Conservation (phyloP, 2,329 filamentous ascomycete genomes). For the Coniosporium uncinatum region DNA sequence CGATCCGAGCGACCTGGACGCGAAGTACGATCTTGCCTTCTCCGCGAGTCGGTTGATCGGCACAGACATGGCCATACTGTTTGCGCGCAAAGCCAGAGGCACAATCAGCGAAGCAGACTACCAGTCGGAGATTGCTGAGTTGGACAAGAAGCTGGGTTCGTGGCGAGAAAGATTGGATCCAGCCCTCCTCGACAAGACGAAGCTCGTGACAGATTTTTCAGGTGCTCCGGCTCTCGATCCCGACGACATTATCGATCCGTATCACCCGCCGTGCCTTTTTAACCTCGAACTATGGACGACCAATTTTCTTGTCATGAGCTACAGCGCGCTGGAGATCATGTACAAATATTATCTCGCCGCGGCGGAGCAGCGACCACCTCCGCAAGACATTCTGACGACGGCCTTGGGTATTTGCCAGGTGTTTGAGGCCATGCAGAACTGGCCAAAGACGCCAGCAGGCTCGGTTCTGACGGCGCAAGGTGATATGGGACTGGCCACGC, state of each 20-base stretch:
- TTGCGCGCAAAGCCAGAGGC: conserved; percentile 60
- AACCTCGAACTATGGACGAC: conserved; percentile 65
- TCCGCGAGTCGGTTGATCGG: conserved; percentile 67
- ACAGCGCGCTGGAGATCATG: conserved; percentile 75
- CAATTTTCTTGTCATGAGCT: conserved; percentile 72
- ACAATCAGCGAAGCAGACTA: conserved; percentile 63
- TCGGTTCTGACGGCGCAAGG: conserved; percentile 69
- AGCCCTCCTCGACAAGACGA: conserved; percentile 52
- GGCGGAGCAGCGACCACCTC: conserved; percentile 38
- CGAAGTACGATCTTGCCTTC: conserved; percentile 62
- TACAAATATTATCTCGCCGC: conserved; percentile 68
- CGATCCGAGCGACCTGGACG: conserved; percentile 57
- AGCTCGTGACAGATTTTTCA: conserved; percentile 59
- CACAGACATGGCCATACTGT: conserved; percentile 74
- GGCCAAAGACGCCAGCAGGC: conserved; percentile 58
- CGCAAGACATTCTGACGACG: conserved; percentile 50
- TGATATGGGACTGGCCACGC: conserved; percentile 65
- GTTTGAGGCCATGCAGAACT: conserved; percentile 73
- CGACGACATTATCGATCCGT: conserved; percentile 71
- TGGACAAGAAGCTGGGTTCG: conserved; percentile 36
- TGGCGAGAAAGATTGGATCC: conserved; percentile 50
- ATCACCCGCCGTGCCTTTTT: conserved; percentile 63
- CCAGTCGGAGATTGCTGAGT: conserved; percentile 49
- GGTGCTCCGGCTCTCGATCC: conserved; percentile 44
- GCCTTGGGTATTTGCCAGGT: conserved; percentile 71